These are phyloP conservation scores for Marasmius sp. DNA, from an alignment of 1,284 basidiomycete genomes.

Conservation along the genomic window DNA sequence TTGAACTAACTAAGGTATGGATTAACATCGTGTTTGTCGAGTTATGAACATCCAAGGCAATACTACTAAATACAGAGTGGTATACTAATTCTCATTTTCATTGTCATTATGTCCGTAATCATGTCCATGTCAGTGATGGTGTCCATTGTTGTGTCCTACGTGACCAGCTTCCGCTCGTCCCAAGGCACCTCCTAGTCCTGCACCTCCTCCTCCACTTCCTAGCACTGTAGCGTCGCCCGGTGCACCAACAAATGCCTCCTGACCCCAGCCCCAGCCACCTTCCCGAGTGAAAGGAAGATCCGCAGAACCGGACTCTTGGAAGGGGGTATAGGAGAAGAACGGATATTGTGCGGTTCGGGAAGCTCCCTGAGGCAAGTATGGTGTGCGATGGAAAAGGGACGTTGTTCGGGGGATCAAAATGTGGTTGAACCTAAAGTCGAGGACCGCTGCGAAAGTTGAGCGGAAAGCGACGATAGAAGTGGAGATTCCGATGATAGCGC, in stretches of 20 bases:
- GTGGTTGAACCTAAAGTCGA: constrained; percentile 61
- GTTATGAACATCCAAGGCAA: too few species aligned
- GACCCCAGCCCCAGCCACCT: constrained; percentile 41
- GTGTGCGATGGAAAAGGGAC: constrained; percentile 38
- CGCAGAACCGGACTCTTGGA: constrained; percentile 21
- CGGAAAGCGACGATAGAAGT: constrained; percentile 54
- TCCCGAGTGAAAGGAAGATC: constrained; percentile 43
- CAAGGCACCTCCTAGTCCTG: constrained; percentile 7
- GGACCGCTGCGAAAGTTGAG: constrained; percentile 52
- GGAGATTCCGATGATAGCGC: constrained; percentile 47
- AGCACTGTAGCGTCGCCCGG: constrained; percentile 35
- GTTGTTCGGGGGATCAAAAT: constrained; percentile 47
- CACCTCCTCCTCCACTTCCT: constrained; percentile 8
- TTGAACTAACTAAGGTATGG: too few species aligned
- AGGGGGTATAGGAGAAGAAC: constrained; percentile 33
- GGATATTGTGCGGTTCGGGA: constrained; percentile 17
- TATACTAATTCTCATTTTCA: background rate
- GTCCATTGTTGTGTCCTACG: background rate
- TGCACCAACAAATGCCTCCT: constrained; percentile 33
- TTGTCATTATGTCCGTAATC: background rate
- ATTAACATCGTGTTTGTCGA: too few species aligned
- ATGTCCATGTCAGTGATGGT: background rate
- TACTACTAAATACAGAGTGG: too few species aligned
- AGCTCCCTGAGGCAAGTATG: constrained; percentile 21
- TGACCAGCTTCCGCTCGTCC: constrained; percentile 1